Conservation (phyloP, 2,329 filamentous ascomycete species). For the Pyrenophora seminiperda region DNA sequence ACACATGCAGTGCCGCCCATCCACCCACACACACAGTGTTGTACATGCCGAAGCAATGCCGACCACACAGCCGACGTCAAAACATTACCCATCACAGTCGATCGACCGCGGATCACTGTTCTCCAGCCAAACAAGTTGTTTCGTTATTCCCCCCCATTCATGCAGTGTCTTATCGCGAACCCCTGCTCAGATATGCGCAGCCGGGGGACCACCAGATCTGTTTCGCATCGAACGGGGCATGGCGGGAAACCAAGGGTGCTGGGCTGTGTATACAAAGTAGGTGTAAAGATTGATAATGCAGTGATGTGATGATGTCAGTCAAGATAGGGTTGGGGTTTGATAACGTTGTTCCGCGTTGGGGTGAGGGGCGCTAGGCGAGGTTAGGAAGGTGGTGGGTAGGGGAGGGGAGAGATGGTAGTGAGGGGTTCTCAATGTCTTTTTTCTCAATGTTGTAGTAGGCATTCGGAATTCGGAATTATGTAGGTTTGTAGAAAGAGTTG, state of each 20-base stretch:
- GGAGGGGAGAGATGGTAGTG: conserved; percentile 3
- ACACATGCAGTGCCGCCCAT: conserved; percentile 1
- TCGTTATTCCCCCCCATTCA: not conserved
- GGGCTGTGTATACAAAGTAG: not conserved
- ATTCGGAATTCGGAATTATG: no score
- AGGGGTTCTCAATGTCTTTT: conserved; percentile 1
- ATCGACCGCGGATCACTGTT: conserved; percentile 4
- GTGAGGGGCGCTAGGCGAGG: conserved; percentile 8
- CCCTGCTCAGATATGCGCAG: conserved; percentile 5
- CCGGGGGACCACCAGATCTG: conserved; percentile 1
- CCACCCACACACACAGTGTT: not conserved
- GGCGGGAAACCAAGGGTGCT: not conserved
- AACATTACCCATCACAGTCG: conserved; percentile 1
- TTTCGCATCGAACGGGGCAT: not conserved
- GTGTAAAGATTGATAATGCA: not conserved
- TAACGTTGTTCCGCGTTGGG: conserved; percentile 1
- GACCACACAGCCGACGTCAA: conserved; percentile 1
- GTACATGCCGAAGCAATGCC: not conserved
- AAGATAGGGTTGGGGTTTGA: conserved; percentile 5
- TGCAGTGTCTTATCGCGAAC: conserved; percentile 7
- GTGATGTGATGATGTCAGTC: conserved; percentile 5
- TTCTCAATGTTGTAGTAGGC: no score
- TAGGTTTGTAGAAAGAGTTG: no score
- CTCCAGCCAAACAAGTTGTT: not conserved
- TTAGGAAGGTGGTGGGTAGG: conserved; percentile 15